These are phyloP conservation scores for Niebla homalea DNA, from an alignment of 495 filamentous ascomycete species.

Conservation along the genomic window DNA sequence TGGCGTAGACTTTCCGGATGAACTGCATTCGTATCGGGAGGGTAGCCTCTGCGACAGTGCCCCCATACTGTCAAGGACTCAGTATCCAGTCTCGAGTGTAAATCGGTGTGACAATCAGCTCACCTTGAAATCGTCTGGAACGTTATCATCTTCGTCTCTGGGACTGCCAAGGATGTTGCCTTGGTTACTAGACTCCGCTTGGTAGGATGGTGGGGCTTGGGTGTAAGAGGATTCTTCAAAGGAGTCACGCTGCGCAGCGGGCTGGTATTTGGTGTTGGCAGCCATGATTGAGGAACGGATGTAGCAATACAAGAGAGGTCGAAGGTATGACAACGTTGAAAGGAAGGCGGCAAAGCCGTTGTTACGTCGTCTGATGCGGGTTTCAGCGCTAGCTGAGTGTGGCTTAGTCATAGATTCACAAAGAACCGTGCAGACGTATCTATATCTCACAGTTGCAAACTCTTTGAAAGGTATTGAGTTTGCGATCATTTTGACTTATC, in stretches of 20 bases:
- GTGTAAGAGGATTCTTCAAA: slow-evolving; percentile 53
- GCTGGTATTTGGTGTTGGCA: slow-evolving; percentile 53
- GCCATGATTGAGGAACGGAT: slow-evolving; percentile 36
- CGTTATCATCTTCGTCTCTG: slow-evolving; percentile 71
- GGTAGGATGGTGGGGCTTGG: slow-evolving; percentile 76
- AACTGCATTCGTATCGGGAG: slow-evolving; percentile 96
- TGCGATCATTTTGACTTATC: no score
- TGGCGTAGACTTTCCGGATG: slow-evolving; percentile 84
- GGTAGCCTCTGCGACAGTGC: slow-evolving; percentile 80
- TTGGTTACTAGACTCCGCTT: slow-evolving; percentile 36
- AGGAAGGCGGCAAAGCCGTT: slow-evolving; percentile 5
- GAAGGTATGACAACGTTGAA: neutral
- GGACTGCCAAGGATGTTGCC: slow-evolving; percentile 50
- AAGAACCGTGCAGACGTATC: no score
- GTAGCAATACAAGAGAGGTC: neutral
- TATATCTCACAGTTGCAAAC: no score
- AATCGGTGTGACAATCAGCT: neutral
- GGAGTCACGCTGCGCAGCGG: slow-evolving; percentile 62
- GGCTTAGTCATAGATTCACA: no score
- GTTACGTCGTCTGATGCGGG: no score
- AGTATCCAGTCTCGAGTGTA: neutral
- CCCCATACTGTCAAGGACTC: slow-evolving; percentile 52
- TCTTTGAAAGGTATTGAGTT: no score
- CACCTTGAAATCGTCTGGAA: slow-evolving; percentile 97
- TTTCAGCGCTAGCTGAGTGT: no score